Conservation (phyloP, 2,329 filamentous ascomycete genomes). For the Aspergillus clavatus region DNA sequence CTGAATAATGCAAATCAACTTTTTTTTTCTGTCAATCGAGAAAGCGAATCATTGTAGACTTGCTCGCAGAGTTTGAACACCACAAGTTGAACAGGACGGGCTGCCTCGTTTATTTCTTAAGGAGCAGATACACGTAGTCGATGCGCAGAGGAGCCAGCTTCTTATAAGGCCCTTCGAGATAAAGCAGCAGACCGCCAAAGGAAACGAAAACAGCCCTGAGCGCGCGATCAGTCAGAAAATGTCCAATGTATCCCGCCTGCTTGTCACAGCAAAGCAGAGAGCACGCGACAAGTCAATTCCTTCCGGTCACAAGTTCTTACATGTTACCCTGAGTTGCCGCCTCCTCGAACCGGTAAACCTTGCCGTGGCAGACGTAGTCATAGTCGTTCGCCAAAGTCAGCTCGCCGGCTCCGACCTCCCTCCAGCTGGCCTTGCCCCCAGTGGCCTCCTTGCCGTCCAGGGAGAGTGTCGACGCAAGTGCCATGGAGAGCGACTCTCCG, state of each 20-base stretch:
- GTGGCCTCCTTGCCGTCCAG: constrained; percentile 80
- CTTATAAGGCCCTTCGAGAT: constrained; percentile 89
- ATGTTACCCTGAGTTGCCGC: constrained; percentile 69
- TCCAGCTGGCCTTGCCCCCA: constrained; percentile 64
- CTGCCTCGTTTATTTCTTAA: constrained; percentile 69
- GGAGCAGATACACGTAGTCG: constrained; percentile 86
- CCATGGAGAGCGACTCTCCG: constrained; percentile 73
- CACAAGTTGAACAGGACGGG: constrained; percentile 1
- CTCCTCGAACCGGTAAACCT: constrained; percentile 50
- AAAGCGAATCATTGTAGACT: constrained; percentile 2
- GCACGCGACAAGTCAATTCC: too few species aligned
- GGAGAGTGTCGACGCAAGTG: constrained; percentile 77
- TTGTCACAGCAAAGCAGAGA: background rate
- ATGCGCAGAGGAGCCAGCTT: constrained; percentile 88
- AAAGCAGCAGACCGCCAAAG: constrained; percentile 87
- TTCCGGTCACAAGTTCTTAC: constrained; percentile 51
- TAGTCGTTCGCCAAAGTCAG: constrained; percentile 51
- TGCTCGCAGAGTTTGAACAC: background rate
- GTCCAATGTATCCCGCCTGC: background rate
- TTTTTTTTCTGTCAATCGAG: constrained; percentile 22
- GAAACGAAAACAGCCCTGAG: constrained; percentile 85
- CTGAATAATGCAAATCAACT: constrained; percentile 23
- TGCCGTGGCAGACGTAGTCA: constrained; percentile 50
- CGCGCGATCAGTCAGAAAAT: constrained; percentile 22
- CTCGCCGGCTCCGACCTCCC: constrained; percentile 59